These are phyloP conservation scores for Lepidopterella palustris DNA, from an alignment of 495 filamentous ascomycete genomes.

Conservation along the genomic window DNA sequence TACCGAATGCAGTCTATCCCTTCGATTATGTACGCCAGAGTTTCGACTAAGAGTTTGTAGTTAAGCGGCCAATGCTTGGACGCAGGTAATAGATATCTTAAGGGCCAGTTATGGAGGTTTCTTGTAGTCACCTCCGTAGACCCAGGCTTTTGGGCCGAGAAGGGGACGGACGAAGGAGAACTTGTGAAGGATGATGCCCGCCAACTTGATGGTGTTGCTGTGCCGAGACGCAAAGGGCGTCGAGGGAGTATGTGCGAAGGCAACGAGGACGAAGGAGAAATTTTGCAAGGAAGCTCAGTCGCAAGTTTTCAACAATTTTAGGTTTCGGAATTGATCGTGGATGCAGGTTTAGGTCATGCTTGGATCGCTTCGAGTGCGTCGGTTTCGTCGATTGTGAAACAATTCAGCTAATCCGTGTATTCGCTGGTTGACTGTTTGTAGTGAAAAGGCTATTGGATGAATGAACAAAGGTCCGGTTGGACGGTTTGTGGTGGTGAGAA, in stretches of 20 bases:
- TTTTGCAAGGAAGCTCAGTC: constrained; percentile 11
- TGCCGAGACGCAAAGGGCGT: constrained; percentile 27
- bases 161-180: constrained; percentile 87
- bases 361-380: no score
- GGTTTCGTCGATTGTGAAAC: no score
- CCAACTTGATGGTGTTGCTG: constrained; percentile 80
- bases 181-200: constrained; percentile 70
- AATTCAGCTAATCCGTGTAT: no score
- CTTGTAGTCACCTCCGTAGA: constrained; percentile 91
- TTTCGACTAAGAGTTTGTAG: background rate
- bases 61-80: constrained; percentile 1
- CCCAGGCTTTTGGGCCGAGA: constrained; percentile 83
- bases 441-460: background rate
- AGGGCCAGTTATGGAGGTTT: constrained; percentile 91
- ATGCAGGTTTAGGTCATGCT: no score
- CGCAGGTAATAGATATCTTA: constrained; percentile 1
- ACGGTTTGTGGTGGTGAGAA: constrained; percentile 15
- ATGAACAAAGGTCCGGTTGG: constrained; percentile 17
- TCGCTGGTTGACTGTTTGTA: no score
- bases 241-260: constrained; percentile 4
- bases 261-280: background rate
- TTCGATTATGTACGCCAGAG: background rate
- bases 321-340: background rate
- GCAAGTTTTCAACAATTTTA: background rate
- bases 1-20: background rate